Percentiles rank a stretch among this genome's conserved stretches.
Conservation (phyloP, 2,329 filamentous ascomycete species). For the Exophiala aquamarina region DNA sequence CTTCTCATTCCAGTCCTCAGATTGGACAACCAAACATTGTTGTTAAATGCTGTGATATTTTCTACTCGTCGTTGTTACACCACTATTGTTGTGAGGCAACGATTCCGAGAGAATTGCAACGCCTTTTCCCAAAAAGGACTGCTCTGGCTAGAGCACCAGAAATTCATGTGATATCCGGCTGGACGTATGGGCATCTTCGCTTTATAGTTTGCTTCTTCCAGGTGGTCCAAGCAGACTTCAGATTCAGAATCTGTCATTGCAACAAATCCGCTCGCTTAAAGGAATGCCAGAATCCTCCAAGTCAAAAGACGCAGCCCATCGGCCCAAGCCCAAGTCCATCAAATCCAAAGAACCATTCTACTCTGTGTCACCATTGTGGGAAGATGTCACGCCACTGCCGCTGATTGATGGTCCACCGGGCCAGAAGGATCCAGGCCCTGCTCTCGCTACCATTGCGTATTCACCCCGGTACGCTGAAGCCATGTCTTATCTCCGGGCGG, state of each 20-base stretch:
- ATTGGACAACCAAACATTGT: neutral
- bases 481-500: constrained; percentile 86
- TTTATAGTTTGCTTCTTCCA: no score
- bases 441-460: constrained; percentile 91
- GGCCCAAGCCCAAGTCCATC: constrained; percentile 15
- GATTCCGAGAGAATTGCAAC: no score
- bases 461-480: constrained; percentile 86
- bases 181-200: no score
- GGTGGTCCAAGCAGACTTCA: no score
- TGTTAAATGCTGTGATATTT: neutral
- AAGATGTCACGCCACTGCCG: constrained; percentile 78
- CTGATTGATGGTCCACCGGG: constrained; percentile 67
- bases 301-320: constrained; percentile 18
- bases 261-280: no score
- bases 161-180: no score
- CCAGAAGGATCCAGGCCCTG: constrained; percentile 43
- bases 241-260: no score
- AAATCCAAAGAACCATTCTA: constrained; percentile 42
- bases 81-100: no score
- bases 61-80: no score
- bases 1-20: constrained; percentile 16
- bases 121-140: no score
- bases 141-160: no score
- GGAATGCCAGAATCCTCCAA: neutral
- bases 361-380: constrained; percentile 72